Evolutionary conservation across 176 grass and related monocot species (phyloP).

Genomic region (Juncus inflexus): DNA sequence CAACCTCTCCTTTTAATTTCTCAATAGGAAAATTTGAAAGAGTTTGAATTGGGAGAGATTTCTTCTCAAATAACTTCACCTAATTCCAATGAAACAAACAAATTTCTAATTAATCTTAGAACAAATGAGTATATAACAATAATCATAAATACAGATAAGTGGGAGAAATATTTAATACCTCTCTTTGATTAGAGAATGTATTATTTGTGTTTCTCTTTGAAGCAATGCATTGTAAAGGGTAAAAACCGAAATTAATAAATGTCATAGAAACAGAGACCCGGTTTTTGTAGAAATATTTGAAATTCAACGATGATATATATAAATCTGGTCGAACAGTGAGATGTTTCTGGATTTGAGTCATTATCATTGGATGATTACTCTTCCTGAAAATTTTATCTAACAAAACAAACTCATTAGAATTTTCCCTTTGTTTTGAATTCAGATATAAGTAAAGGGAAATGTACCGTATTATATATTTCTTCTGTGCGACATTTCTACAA

Average conservation of each 20-base stretch:
- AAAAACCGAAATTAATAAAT: slow-evolving; percentile 1
- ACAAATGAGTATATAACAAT: background rate
- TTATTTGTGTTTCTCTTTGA: slow-evolving; percentile 12
- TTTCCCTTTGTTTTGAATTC: background rate
- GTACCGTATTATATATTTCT: background rate
- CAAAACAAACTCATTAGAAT: background rate
- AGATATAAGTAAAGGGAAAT: slow-evolving; percentile 3
- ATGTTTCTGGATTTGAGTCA: background rate
- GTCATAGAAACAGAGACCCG: background rate
- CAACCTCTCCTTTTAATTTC: slow-evolving; percentile 67
- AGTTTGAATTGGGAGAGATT: slow-evolving; percentile 67
- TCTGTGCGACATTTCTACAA: background rate
- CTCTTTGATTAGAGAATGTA: slow-evolving; percentile 8
- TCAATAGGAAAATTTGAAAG: slow-evolving; percentile 64
- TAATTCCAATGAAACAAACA: slow-evolving; percentile 9
- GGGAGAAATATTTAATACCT: background rate
- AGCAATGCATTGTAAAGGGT: slow-evolving; percentile 11
- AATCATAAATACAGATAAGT: background rate
- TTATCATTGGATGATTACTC: background rate
- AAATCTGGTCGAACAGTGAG: slow-evolving; percentile 6
- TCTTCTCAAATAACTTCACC: slow-evolving; percentile 9
- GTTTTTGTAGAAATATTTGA: slow-evolving; percentile 12
- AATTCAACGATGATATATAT: background rate
- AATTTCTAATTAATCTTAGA: background rate
- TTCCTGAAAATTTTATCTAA: background rate